Conservation (phyloP, 2,329 filamentous ascomycete species). For the Ascochyta clinopodiicola region DNA sequence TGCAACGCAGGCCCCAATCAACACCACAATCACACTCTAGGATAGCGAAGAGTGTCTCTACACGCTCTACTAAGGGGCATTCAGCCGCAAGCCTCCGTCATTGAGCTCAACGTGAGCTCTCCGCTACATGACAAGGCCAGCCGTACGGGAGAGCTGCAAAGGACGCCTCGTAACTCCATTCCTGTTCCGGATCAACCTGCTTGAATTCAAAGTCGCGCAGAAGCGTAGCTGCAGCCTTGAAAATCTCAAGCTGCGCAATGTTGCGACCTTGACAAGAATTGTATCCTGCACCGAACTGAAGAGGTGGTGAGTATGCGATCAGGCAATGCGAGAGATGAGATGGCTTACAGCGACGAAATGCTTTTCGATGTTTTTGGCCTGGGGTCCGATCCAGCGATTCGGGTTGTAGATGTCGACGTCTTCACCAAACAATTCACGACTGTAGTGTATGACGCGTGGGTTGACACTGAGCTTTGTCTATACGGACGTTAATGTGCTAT, state of each 20-base stretch:
- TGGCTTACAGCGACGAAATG: slow-evolving; percentile 29
- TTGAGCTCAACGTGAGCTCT: background rate
- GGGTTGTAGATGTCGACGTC: slow-evolving; percentile 6
- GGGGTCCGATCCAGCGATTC: slow-evolving; percentile 10
- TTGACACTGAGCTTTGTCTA: slow-evolving; percentile 10
- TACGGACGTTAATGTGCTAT: background rate
- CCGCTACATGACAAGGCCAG: slow-evolving; percentile 24
- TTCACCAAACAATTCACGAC: slow-evolving; percentile 2
- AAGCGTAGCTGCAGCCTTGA: slow-evolving; percentile 44
- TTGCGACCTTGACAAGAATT: slow-evolving; percentile 47
- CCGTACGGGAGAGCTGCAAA: slow-evolving; percentile 40
- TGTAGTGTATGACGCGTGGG: slow-evolving; percentile 12
- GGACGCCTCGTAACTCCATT: slow-evolving; percentile 44
- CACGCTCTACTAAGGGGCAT: too few relatives aligned
- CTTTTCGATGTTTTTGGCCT: slow-evolving; percentile 21
- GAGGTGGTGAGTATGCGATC: background rate
- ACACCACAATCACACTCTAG: too few relatives aligned
- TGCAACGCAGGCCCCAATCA: too few relatives aligned
- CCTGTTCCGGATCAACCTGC: slow-evolving; percentile 31
- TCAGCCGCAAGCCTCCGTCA: too few relatives aligned
- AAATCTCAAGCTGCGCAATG: slow-evolving; percentile 46
- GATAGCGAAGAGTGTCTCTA: too few relatives aligned
- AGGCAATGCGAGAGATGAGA: background rate
- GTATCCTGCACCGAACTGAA: slow-evolving; percentile 47
- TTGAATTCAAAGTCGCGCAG: slow-evolving; percentile 45